Conservation (phyloP, 2,329 filamentous ascomycete genomes). For the Neocucurbitaria cava region DNA sequence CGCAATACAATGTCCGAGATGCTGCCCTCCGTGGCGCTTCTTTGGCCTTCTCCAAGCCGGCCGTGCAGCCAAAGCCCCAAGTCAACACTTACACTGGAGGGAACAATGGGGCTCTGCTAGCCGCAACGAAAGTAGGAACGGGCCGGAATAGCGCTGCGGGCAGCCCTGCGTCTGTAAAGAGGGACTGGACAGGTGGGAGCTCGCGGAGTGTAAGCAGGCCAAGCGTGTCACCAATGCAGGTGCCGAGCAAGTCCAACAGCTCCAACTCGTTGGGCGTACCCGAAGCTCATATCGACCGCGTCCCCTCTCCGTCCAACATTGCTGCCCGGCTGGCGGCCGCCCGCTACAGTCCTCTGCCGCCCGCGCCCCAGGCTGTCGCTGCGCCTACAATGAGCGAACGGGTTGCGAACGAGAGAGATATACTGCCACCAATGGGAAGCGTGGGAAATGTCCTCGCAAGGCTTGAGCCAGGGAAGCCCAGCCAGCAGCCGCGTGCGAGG, state of each 20-base stretch:
- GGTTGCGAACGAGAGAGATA: conserved; percentile 34
- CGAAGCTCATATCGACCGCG: conserved; percentile 32
- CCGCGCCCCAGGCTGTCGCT: conserved; percentile 19
- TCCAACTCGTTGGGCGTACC: conserved; percentile 41
- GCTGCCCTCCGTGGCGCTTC: conserved; percentile 59
- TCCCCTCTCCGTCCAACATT: conserved; percentile 65
- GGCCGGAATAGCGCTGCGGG: conserved; percentile 8
- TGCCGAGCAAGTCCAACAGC: conserved; percentile 36
- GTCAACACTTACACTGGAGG: conserved; percentile 49
- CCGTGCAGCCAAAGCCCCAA: conserved; percentile 50
- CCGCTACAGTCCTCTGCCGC: conserved; percentile 59
- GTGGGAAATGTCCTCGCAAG: conserved; percentile 43
- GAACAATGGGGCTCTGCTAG: conserved; percentile 54
- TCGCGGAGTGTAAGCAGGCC: conserved; percentile 28
- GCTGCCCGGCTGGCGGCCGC: conserved; percentile 69
- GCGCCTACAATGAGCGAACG: conserved; percentile 27
- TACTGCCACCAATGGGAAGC: conserved; percentile 41
- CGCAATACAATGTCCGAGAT: conserved; percentile 47
- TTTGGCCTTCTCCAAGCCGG: conserved; percentile 56
- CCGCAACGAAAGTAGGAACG: conserved; percentile 53
- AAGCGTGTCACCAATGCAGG: conserved; percentile 29
- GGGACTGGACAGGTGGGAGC: conserved; percentile 43
- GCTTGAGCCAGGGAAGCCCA: conserved; percentile 32
- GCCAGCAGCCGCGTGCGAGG: conserved; percentile 20
- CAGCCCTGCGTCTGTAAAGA: conserved; percentile 29